Base-by-base conservation (phyloP, 2,329 filamentous ascomycete species). In the Neurospora crassa region DNA sequence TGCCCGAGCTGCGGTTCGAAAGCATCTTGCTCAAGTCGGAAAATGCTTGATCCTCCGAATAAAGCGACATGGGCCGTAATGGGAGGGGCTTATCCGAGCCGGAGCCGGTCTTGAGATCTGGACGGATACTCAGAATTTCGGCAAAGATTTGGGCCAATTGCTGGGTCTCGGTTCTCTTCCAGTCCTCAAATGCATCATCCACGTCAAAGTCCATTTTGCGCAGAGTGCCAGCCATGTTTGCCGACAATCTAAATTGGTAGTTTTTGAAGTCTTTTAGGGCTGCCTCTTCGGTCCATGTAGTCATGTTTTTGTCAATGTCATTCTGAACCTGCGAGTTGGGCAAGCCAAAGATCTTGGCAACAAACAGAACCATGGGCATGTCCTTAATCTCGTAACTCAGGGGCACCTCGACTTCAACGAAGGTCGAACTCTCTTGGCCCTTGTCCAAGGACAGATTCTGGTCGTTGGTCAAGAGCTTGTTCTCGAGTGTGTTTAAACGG, bases 131-230 rank as follows among this genome's bases (percentile, higher is more conserved):
- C 53, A 98, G 84, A 74, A 99, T 93, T 45, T 94, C 92, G 76
- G 97, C 86, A 86, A 99, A 96, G 89, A 98, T 94, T 76, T 96
- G 92, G 6, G 94, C 96, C 59, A 99, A 83, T 76, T 97, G 93
- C 14, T 92, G 91, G 3, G 88, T 88, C 80, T 99, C 96, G n/a
- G 90, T 88, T 78, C 92, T 95, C 80, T 94, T 96, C 96, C 96
- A 99, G 63, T 89, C 85, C 74, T 94, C 90, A 79, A 94, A 99
- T 3, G 91, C 91, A 72, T 97, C 94, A 71, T 97, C 93, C 20
- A 92, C 82, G 73, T 97, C 93, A 80, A 99, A 99, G 79, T 99
- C 95, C 68, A 94, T 89, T 75, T 88, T 91, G 71, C 90, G 89
- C 68, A 99, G 81, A 0, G 95, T 94, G 72, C 89, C 92, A 67